Evolutionary conservation across 2,329 filamentous ascomycete genomes (phyloP).

Genomic region (Trichoderma citrinoviride): DNA sequence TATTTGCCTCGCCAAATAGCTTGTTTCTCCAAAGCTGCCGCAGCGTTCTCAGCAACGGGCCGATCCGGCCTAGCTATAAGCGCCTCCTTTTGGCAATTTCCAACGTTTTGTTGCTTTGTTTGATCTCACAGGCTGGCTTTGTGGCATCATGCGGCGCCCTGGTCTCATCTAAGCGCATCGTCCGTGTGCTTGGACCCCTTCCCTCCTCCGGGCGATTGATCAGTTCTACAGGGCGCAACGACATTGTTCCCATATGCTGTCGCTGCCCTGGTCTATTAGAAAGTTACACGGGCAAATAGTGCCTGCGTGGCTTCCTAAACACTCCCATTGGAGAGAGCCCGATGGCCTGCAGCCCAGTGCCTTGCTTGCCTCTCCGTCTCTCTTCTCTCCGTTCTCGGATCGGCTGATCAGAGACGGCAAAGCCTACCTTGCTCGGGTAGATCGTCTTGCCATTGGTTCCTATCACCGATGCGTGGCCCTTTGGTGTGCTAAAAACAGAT

Average conservation of each 20-base stretch:
- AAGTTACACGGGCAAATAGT: conserved; percentile 27
- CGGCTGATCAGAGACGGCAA: conserved; percentile 21
- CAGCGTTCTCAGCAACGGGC: conserved; percentile 27
- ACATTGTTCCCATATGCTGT: conserved; percentile 1
- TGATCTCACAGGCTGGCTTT: conserved; percentile 14
- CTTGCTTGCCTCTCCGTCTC: conserved; percentile 22
- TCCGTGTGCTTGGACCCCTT: background rate
- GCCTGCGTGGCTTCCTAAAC: conserved; percentile 19
- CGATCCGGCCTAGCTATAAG: conserved; percentile 30
- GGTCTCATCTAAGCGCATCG: background rate
- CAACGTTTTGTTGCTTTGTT: conserved; percentile 16
- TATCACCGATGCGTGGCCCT: conserved; percentile 18
- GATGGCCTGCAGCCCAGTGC: conserved; percentile 26
- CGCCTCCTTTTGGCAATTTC: conserved; percentile 21
- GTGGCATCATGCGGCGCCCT: background rate
- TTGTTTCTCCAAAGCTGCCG: background rate
- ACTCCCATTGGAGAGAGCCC: conserved; percentile 27
- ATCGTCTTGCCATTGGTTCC: conserved; percentile 31
- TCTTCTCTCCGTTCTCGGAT: conserved; percentile 15
- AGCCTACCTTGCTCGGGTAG: conserved; percentile 32
- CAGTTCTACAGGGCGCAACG: background rate
- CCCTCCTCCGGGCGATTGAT: background rate
- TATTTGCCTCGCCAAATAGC: background rate
- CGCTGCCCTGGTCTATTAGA: conserved; percentile 25
- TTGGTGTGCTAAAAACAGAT: background rate